Base-by-base conservation (phyloP, 768 basidiomycete genomes). In the Filobasidium floriforme region DNA sequence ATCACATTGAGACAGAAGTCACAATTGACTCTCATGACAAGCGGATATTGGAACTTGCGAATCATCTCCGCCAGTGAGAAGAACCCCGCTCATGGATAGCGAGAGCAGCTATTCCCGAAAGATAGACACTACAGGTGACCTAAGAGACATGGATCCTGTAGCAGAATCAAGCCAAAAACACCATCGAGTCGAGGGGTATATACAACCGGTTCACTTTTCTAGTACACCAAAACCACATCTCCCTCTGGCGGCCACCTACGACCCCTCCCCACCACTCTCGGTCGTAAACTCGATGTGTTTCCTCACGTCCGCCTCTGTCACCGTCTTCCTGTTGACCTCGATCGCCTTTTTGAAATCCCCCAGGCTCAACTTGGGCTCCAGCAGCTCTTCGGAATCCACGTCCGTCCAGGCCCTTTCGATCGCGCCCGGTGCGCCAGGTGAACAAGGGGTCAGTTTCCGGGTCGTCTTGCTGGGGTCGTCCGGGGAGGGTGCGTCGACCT, bases 361-460 rank as follows among this genome's bases (percentile, higher is more conserved):
- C 40, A 90, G 62, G 65, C 81, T 85, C 76, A 98, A 80, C 61
- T 87, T 84, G 0, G 96, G 94, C 77, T 98, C 94, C n/a, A 87
- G 81, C 44, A 97, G 81, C 75, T 96, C 90, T 62, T 97, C 89
- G 1, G 88, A 87, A 52, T 87, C 86, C 51, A 99, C 82, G 63
- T 89, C 88, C 24, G 88, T 84, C 94, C 94, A 97, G 6, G 85
- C 81, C 82, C 88, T 91, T 81, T 98, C 94, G 60, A 85, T 81
- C 0, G 89, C 92, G 0, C 85, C 85, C 0, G 85, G 82, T 70
- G 93, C 92, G 10, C 94, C 93, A 0, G 96, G 93, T 1, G 93
- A 97, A 77, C 96, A 99, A 1, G 96, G 96, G 24, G 92, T 97
- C 85, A 94, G 79, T 87, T 92, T 79, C 60, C 61, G 73, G 7